Conservation (phyloP, 331 rosid species). For the Spiraea crenata region DNA sequence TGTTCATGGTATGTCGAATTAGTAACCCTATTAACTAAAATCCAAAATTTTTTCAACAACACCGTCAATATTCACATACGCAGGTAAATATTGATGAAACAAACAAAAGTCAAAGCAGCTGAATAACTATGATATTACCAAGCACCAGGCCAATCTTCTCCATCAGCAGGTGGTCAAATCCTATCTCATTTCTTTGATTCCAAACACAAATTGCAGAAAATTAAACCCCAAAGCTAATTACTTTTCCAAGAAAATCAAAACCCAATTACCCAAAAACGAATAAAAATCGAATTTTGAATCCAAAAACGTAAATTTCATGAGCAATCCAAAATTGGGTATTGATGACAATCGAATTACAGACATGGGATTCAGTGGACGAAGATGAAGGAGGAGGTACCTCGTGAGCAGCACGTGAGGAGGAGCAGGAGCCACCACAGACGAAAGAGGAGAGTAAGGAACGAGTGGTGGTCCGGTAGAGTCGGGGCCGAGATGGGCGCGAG, state of each 20-base stretch:
- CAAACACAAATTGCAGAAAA: slow-evolving; percentile 1
- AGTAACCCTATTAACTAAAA: neutral
- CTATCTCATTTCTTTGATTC: neutral
- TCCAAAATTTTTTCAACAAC: neutral
- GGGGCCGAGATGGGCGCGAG: slow-evolving; percentile 54
- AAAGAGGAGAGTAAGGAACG: slow-evolving; percentile 66
- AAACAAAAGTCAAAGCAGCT: neutral
- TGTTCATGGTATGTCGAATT: neutral
- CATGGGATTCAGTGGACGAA: neutral
- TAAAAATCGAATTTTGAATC: slow-evolving; percentile 12
- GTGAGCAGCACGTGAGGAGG: slow-evolving; percentile 52
- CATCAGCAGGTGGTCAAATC: slow-evolving; percentile 20
- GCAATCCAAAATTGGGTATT: slow-evolving; percentile 25
- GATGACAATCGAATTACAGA: neutral
- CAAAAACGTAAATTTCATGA: neutral
- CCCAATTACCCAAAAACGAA: slow-evolving; percentile 18
- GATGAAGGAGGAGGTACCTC: slow-evolving; percentile 38
- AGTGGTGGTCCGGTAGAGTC: slow-evolving; percentile 42
- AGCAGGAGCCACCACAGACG: slow-evolving; percentile 54
- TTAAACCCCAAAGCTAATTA: neutral
- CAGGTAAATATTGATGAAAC: neutral
- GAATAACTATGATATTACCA: neutral
- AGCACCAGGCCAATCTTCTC: neutral
- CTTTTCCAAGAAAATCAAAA: neutral
- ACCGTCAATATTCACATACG: neutral